A percentile compares a stretch with the other conserved stretches of the same genome.
These are phyloP conservation scores for Psilocybe tampanensis DNA, from an alignment of 768 basidiomycete genomes.

Conservation along the genomic window DNA sequence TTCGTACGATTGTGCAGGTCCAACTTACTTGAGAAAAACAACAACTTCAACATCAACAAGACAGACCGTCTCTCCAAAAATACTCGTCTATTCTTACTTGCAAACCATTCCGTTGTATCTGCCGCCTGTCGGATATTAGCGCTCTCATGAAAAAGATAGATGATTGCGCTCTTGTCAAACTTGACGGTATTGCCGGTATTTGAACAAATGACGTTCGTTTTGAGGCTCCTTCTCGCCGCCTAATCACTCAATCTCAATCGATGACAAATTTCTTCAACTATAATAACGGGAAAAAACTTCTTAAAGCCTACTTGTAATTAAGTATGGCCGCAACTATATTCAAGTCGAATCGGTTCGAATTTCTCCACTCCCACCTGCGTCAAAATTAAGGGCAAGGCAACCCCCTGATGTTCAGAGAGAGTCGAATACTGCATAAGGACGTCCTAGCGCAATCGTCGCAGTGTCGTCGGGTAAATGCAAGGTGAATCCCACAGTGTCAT, in stretches of 20 bases:
- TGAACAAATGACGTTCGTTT: neutral
- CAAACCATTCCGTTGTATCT: neutral
- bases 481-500: constrained; percentile 2
- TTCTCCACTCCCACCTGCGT: neutral
- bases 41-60: no score
- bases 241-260: neutral
- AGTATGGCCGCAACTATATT: neutral
- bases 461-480: constrained; percentile 10
- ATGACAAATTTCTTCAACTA: neutral
- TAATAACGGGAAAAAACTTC: neutral
- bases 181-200: no score
- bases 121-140: neutral
- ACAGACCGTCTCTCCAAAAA: no score
- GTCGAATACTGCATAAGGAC: neutral
- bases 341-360: neutral
- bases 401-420: neutral
- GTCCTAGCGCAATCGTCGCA: constrained; percentile 4
- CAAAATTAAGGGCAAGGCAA: neutral
- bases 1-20: no score
- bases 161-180: neutral
- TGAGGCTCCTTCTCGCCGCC: neutral
- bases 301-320: neutral
- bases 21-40: no score
- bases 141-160: neutral
- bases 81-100: neutral